Base-by-base conservation (phyloP, 73 alveolate genomes). In the Paramecium caudatum region DNA sequence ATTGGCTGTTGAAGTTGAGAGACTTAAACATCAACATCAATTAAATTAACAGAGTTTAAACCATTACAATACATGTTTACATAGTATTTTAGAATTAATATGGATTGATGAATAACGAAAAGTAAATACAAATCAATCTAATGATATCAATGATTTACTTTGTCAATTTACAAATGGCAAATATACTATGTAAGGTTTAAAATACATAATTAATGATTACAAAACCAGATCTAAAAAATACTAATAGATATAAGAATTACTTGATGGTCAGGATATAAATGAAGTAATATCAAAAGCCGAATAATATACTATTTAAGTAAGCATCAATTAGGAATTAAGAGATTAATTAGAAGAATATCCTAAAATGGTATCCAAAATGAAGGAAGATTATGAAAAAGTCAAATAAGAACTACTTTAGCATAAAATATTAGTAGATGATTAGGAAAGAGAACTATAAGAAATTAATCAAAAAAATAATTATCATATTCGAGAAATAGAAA, bases 1-100 rank as follows among this genome's bases (percentile, higher is more conserved):
- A 65, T 33, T 65, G 55, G 50, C 83, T 10, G 55, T 65, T 65
- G 83, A 65, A 65, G 83, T 65, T 32, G 83, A 65, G 17, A 16
- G 83, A 10, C 34, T 65, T n/a, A n/a, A n/a, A n/a, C n/a, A n/a
- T n/a, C n/a, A n/a, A n/a, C n/a, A n/a, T n/a, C n/a, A n/a, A n/a
- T n/a, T n/a, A n/a, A n/a, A n/a, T n/a, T n/a, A n/a, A n/a, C n/a
- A n/a, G n/a, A n/a, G n/a, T n/a, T n/a, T n/a, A n/a, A n/a, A n/a
- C n/a, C n/a, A n/a, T n/a, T n/a, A n/a, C n/a, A n/a, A n/a, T n/a
- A n/a, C n/a, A n/a, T n/a, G n/a, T n/a, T n/a, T n/a, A n/a, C n/a
- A n/a, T n/a, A n/a, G n/a, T n/a, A n/a, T n/a, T n/a, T n/a, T n/a
- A n/a, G n/a, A n/a, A n/a, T n/a, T n/a, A n/a, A n/a, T n/a, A n/a